Conservation (phyloP, 805 yeast genomes). For the Yamadazyma kitorensis region DNA sequence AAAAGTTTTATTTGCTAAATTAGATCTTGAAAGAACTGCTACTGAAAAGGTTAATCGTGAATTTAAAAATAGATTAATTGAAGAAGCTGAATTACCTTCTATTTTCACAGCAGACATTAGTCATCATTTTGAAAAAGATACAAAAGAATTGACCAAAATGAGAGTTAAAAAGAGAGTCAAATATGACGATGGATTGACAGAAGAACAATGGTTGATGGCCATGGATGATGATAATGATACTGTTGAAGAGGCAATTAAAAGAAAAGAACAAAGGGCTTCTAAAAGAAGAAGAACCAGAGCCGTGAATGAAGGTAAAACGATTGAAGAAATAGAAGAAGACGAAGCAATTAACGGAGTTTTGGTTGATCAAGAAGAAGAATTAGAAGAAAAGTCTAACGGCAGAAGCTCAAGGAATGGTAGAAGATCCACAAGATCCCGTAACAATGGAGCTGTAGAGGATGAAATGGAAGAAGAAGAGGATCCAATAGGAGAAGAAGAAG, state of each 20-base stretch:
- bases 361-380: constrained; percentile 18
- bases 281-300: constrained; percentile 34
- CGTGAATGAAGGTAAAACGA: constrained; percentile 17
- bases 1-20: constrained; percentile 48
- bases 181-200: constrained; percentile 85
- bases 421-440: background rate
- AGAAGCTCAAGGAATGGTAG: constrained; percentile 3
- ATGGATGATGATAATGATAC: constrained; percentile 70
- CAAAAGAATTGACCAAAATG: constrained; percentile 52
- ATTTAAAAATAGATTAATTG: constrained; percentile 54
- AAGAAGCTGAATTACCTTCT: constrained; percentile 71
- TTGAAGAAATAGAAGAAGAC: constrained; percentile 22
- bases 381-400: constrained; percentile 8
- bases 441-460: constrained; percentile 2
- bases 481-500: constrained; percentile 12
- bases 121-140: constrained; percentile 48
- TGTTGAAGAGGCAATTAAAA: constrained; percentile 55
- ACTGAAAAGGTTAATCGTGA: constrained; percentile 30
- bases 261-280: constrained; percentile 44
- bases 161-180: constrained; percentile 80
- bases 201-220: constrained; percentile 88
- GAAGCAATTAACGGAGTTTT: constrained; percentile 14
- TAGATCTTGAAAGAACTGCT: constrained; percentile 57
- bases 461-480: constrained; percentile 14
- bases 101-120: constrained; percentile 69